These are phyloP conservation scores for Paracoccidioides lutzii DNA, from an alignment of 2,329 filamentous ascomycete species.

Conservation along the genomic window DNA sequence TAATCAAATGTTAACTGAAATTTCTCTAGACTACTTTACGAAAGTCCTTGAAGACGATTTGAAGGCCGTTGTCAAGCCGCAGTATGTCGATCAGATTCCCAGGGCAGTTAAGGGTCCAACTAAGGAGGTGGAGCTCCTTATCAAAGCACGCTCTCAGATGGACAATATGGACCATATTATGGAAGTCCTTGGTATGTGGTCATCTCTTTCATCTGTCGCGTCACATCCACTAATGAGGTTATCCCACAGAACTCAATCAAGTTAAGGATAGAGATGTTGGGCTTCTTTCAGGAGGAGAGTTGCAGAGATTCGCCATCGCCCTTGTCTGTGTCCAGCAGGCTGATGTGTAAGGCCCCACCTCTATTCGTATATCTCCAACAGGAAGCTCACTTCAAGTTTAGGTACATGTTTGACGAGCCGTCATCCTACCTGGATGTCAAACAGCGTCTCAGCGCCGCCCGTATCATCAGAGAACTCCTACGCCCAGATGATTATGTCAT, in stretches of 20 bases:
- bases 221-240: slow-evolving; percentile 1
- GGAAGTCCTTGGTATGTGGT: slow-evolving; percentile 51
- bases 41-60: slow-evolving; percentile 94
- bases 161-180: slow-evolving; percentile 71
- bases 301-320: slow-evolving; percentile 95
- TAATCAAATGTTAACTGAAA: neutral
- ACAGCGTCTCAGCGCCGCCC: slow-evolving; percentile 85
- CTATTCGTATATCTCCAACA: neutral
- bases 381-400: slow-evolving; percentile 16
- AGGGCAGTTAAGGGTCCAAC: slow-evolving; percentile 73
- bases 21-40: slow-evolving; percentile 74
- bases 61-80: slow-evolving; percentile 96
- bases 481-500: slow-evolving; percentile 90
- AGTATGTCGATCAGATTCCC: slow-evolving; percentile 97
- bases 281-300: slow-evolving; percentile 87
- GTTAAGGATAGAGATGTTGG: slow-evolving; percentile 86
- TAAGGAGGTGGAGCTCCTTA: slow-evolving; percentile 65
- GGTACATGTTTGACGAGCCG: slow-evolving; percentile 99
- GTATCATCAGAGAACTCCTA: slow-evolving; percentile 82
- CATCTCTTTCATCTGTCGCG: neutral
- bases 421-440: slow-evolving; percentile 99
- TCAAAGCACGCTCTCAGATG: slow-evolving; percentile 63
- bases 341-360: slow-evolving; percentile 53
- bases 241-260: slow-evolving; percentile 59
- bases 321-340: slow-evolving; percentile 91